Percentiles rank a stretch among this genome's conserved stretches.
These are phyloP conservation scores for Trametopsis cervina DNA, from an alignment of 768 basidiomycete species.

Conservation along the genomic window DNA sequence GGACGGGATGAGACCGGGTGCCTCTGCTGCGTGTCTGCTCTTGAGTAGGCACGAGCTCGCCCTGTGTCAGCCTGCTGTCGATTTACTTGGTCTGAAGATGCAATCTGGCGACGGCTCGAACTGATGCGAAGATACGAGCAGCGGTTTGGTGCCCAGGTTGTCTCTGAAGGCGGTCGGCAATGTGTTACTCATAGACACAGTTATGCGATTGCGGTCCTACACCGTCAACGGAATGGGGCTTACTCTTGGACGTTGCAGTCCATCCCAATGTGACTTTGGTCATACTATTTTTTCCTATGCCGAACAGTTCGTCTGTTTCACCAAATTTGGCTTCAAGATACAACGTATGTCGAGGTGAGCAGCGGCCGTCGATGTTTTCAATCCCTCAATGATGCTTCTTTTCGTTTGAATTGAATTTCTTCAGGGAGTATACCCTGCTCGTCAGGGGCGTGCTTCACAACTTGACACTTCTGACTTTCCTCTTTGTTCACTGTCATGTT, in stretches of 20 bases:
- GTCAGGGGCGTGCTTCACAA: constrained; percentile 66
- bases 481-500: too few relatives aligned
- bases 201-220: constrained; percentile 66
- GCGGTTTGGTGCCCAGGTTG: constrained; percentile 37
- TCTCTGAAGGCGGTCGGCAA: constrained; percentile 29
- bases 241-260: constrained; percentile 66
- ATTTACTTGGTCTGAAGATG: constrained; percentile 13
- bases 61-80: constrained; percentile 9
- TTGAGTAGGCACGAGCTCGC: constrained; percentile 19
- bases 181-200: constrained; percentile 81
- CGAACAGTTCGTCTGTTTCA: constrained; percentile 47
- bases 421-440: constrained; percentile 72
- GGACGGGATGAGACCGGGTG: constrained; percentile 34
- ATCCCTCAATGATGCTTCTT: constrained; percentile 30
- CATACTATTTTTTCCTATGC: constrained; percentile 47
- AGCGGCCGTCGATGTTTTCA: constrained; percentile 1
- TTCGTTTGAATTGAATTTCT: constrained; percentile 82
- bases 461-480: constrained; percentile 44
- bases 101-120: constrained; percentile 32
- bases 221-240: constrained; percentile 85
- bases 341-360: constrained; percentile 2
- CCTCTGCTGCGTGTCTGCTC: neutral
- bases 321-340: neutral
- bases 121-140: constrained; percentile 76
- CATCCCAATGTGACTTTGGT: neutral